Evolutionary conservation across 148 eudicot genomes (phyloP).

Genomic region (Vaccinium vitisidaea): DNA sequence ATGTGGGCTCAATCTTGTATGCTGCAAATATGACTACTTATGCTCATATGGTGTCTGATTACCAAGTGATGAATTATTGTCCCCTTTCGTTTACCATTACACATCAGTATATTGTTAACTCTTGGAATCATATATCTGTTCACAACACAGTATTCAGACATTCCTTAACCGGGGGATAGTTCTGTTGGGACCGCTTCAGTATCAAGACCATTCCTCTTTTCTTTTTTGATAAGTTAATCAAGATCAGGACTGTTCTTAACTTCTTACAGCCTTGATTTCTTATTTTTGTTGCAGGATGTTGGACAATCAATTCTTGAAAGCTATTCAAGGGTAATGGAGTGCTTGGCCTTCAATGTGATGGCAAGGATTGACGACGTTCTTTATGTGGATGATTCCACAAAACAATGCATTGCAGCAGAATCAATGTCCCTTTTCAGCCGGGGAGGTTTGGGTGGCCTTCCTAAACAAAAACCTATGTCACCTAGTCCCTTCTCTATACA

Average conservation of each 20-base stretch:
- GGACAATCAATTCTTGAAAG: conserved; percentile 98
- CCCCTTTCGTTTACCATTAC: neutral
- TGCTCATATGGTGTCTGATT: neutral
- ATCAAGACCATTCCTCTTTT: neutral
- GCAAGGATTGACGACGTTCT: conserved; percentile 85
- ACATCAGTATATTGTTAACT: neutral
- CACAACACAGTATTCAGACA: neutral
- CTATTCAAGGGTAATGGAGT: conserved; percentile 96
- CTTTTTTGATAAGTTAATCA: neutral
- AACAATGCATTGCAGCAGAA: conserved; percentile 60
- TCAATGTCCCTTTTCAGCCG: conserved; percentile 57
- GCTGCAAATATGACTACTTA: neutral
- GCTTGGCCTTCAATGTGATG: conserved; percentile 89
- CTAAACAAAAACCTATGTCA: conserved; percentile 78
- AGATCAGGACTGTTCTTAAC: neutral
- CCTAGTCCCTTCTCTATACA: conserved; percentile 96
- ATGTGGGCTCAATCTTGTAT: neutral
- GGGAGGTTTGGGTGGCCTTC: conserved; percentile 70
- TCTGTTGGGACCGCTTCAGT: neutral
- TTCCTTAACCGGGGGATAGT: neutral
- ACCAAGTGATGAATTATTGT: neutral
- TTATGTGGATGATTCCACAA: conserved; percentile 75
- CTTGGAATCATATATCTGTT: neutral
- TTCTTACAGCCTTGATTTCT: neutral
- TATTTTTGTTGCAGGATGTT: conserved; percentile 63